Conservation (phyloP, 495 filamentous ascomycete species). For the Aspergillus cavernicola region DNA sequence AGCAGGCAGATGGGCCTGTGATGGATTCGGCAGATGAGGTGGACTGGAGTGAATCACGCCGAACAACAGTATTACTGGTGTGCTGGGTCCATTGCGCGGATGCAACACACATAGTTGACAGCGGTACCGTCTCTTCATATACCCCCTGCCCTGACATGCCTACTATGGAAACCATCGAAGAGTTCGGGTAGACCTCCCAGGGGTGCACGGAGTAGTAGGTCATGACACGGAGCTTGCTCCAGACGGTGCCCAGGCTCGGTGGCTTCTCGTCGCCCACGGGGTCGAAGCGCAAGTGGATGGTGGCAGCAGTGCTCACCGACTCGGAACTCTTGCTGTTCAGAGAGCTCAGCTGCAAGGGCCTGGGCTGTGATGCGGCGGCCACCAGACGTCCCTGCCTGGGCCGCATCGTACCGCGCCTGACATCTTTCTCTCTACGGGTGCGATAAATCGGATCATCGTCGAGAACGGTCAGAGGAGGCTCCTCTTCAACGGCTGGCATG, state of each 20-base stretch:
- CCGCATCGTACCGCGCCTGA: slow-evolving; percentile 76
- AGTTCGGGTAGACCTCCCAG: slow-evolving; percentile 45
- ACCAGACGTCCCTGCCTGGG: slow-evolving; percentile 70
- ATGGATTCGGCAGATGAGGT: slow-evolving; percentile 29
- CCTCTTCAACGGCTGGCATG: slow-evolving; percentile 69
- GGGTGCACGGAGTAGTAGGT: slow-evolving; percentile 72
- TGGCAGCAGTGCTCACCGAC: slow-evolving; percentile 57
- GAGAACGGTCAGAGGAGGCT: slow-evolving; percentile 67
- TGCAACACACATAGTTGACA: slow-evolving; percentile 63
- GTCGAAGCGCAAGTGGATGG: slow-evolving; percentile 69
- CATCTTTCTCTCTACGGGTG: slow-evolving; percentile 67
- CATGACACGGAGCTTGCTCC: slow-evolving; percentile 65
- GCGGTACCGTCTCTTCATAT: slow-evolving; percentile 58
- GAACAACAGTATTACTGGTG: slow-evolving; percentile 22
- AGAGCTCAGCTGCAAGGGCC: slow-evolving; percentile 56
- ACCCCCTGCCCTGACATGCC: slow-evolving; percentile 56
- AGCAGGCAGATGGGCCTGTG: slow-evolving; percentile 39
- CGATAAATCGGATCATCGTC: slow-evolving; percentile 60
- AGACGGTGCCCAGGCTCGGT: slow-evolving; percentile 63
- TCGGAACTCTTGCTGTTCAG: slow-evolving; percentile 38
- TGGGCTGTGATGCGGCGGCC: slow-evolving; percentile 70
- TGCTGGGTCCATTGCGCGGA: slow-evolving; percentile 65
- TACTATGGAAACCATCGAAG: slow-evolving; percentile 17
- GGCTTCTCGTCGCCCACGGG: slow-evolving; percentile 58
- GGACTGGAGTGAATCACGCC: slow-evolving; percentile 60